Evolutionary conservation across 306 rosid species (phyloP), one percentile per base, ranked within the genome.

Genomic region (Gynostemma pentaphyllum): DNA sequence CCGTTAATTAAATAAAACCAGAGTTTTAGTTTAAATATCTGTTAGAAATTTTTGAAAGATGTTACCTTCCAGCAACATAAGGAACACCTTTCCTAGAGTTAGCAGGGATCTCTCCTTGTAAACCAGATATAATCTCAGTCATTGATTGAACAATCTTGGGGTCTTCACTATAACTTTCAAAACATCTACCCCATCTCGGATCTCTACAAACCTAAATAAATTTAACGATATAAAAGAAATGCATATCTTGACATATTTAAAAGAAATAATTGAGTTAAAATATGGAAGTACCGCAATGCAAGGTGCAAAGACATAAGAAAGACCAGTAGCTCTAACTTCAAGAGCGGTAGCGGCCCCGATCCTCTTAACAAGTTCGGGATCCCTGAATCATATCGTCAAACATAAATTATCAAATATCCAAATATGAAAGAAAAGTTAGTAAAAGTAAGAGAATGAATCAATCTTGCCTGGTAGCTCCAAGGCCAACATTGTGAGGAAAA

Each of bases 401-500:
- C 8, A 16, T 45, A 15, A 14, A 13, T 4, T 13, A 10, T 23
- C 12, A n/a, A 26, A 7, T 24, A 26, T 24, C 1, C 2, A 13
- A 51, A 51, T 11, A 1, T 51, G 5, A 13, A 13, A 15, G 9
- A 24, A 7, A 24, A 24, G 16, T 24, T 23, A 14, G 18, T 14
- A 45, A 16, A 45, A 45, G 1, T n/a, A 45, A 45, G 49, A n/a
- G 19, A 18, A 42, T 42, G 13, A 42, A 19, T 39, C 10, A 22
- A 7, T 40, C 75, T 66, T 74, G 56, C 82, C 82, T 70, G 11
- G 79, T 70, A 12, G 71, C 82, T 37, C 79, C 82, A 21, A 78
- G 79, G 4, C 82, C 79, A 55, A 78, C 26, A 54, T 78, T 78
- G 68, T 78, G 82, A 6, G 82, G 82, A 14, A 78, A 57, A 19